Percentiles rank a stretch among this genome's conserved stretches.
phyloP scores from a whole-genome alignment of 1,139 yeast species.

The Hyphopichia fennica region DNA sequence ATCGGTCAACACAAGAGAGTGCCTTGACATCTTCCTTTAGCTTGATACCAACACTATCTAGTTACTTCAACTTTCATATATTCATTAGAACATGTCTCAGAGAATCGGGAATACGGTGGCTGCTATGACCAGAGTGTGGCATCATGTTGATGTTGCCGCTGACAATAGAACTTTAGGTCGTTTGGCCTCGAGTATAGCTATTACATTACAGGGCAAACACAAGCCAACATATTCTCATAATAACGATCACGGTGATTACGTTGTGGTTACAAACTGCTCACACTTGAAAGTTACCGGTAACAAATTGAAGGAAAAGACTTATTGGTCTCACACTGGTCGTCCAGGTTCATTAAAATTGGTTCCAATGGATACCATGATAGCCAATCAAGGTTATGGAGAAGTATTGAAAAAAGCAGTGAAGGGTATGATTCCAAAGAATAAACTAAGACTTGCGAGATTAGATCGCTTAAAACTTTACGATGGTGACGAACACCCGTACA shows the following conservation, averaged over 20 bases:
- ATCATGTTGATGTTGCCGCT: slow-evolving; percentile 85
- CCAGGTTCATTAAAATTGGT: slow-evolving; percentile 88
- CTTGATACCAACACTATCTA: background rate
- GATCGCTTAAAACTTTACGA: slow-evolving; percentile 85
- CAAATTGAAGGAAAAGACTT: slow-evolving; percentile 78
- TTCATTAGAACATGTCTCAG: slow-evolving; percentile 44
- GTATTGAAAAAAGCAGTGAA: slow-evolving; percentile 81
- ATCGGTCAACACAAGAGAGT: background rate
- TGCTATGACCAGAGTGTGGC: slow-evolving; percentile 90
- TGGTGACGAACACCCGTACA: slow-evolving; percentile 86
- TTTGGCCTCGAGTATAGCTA: slow-evolving; percentile 84
- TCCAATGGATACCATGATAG: slow-evolving; percentile 76
- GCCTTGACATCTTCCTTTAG: background rate
- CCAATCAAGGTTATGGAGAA: slow-evolving; percentile 84
- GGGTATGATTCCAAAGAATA: slow-evolving; percentile 94
- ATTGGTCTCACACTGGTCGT: slow-evolving; percentile 86
- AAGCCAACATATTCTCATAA: slow-evolving; percentile 79
- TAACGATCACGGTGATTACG: slow-evolving; percentile 93
- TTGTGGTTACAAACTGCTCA: slow-evolving; percentile 91
- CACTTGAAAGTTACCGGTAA: slow-evolving; percentile 79
- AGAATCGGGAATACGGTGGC: slow-evolving; percentile 63
- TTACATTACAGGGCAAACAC: slow-evolving; percentile 90
- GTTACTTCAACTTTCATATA: background rate
- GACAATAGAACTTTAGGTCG: slow-evolving; percentile 90
- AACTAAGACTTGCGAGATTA: slow-evolving; percentile 73